Base-by-base conservation (phyloP, 75 land plant species). In the Picea glauca region DNA sequence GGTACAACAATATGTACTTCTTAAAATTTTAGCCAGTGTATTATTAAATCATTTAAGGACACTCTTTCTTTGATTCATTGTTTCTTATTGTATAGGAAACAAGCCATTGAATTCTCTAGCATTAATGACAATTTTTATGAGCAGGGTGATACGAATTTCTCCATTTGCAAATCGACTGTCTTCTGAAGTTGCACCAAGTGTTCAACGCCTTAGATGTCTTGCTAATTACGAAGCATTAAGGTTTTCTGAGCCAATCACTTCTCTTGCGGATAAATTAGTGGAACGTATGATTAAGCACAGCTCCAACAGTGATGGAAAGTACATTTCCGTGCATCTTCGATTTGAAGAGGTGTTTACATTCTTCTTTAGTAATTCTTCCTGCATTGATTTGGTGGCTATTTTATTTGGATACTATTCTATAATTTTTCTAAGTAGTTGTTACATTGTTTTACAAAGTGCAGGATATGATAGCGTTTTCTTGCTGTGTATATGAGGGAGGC, bases 401-500 rank as follows among this genome's bases (percentile, higher is more conserved):
- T 72, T 72, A 23, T 20, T 26, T 30, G 31, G 26, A 40, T 70
- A 38, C 56, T 50, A 50, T 70, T 12, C 12, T 70, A 35, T 18
- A 17, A 38, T 67, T 38, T 0, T 38, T 21, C 2, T 20, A 11
- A 35, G 17, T 70, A 70, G n/a, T 35, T 38, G 50, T 43, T 70
- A 43, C n/a, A 60, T 61, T 9, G 58, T 40, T 77, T 43, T 65
- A 77, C 2, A 0, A 58, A 57, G 5, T 77, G 2, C 82, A 94
- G 97, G 97, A 94, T 76, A 94, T 94, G 97, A 93, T 94, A 57
- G 97, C 97, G 7, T 94, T 94, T 74, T 94, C 97, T 11, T 91
- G 94, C 68, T 94, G 97, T 82, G 78, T 81, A 5, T 94, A 92
- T 87, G 91, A 94, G 76, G 95, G 95, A 58, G 91, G 89, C 7